A percentile compares a stretch with the other conserved stretches of the same genome.
Evolutionary conservation across 2,329 filamentous ascomycete species (phyloP).

Genomic region (Aspergillus japonicus): DNA sequence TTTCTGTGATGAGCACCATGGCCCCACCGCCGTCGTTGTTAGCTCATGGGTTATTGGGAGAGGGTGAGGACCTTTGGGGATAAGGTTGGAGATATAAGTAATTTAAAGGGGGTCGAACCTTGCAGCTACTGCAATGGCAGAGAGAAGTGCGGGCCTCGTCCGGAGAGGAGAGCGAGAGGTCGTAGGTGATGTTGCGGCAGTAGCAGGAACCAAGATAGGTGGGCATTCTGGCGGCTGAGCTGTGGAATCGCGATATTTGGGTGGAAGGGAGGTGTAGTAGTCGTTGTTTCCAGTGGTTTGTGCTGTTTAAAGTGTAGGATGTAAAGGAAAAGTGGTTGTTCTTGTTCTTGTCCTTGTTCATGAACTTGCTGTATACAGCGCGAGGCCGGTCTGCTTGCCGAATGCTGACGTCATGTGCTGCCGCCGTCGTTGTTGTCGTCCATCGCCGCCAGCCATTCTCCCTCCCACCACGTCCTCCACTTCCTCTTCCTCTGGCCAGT

Average conservation of each 20-base stretch:
- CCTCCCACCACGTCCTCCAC: background rate
- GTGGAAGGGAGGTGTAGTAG: background rate
- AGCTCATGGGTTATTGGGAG: background rate
- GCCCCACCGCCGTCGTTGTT: background rate
- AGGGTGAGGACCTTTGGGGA: background rate
- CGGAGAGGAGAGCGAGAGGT: constrained; percentile 44
- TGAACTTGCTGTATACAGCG: background rate
- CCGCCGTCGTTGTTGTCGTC: background rate
- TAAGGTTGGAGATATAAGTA: background rate
- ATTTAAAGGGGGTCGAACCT: constrained; percentile 29
- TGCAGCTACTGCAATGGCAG: constrained; percentile 56
- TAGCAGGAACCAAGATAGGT: constrained; percentile 47
- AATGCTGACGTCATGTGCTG: constrained; percentile 3
- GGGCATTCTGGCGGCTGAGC: constrained; percentile 23
- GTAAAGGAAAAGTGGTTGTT: too few species aligned
- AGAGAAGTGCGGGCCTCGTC: constrained; percentile 52
- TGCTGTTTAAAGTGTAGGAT: too few species aligned
- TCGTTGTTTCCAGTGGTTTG: background rate
- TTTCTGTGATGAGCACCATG: constrained; percentile 35
- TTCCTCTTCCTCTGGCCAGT: background rate
- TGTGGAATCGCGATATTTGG: background rate
- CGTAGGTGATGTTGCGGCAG: constrained; percentile 50
- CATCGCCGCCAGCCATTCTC: background rate
- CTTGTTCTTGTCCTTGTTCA: too few species aligned
- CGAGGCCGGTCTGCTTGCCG: background rate